Conservation (phyloP, 352 stramenopile species). For the Phytophthora melonis region DNA sequence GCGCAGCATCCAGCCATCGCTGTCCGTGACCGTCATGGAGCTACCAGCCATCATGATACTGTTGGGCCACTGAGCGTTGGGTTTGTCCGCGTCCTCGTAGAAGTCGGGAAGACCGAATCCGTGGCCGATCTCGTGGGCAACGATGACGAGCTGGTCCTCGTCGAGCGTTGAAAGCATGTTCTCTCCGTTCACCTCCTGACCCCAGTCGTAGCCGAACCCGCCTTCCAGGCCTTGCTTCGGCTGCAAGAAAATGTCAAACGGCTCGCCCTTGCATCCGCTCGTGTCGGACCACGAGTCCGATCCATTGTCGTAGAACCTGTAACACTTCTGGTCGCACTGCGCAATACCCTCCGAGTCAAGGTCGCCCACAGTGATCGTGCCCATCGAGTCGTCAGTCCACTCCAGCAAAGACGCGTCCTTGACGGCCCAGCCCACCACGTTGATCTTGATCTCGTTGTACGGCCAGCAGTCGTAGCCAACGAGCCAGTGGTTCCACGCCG, state of each 20-base stretch:
- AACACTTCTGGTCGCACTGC: constrained; percentile 38
- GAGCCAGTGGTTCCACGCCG: constrained; percentile 48
- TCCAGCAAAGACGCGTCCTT: constrained; percentile 12
- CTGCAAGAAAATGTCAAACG: constrained; percentile 43
- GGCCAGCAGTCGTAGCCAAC: constrained; percentile 20
- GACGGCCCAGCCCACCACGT: constrained; percentile 11
- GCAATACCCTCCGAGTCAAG: constrained; percentile 34
- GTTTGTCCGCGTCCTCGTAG: constrained; percentile 16
- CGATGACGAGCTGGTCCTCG: constrained; percentile 28
- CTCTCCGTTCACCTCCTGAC: background rate
- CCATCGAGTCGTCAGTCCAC: constrained; percentile 17
- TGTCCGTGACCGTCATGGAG: constrained; percentile 23
- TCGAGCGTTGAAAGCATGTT: constrained; percentile 34
- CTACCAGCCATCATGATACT: constrained; percentile 30
- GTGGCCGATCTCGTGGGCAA: constrained; percentile 45
- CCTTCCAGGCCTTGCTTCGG: constrained; percentile 29
- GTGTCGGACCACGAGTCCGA: constrained; percentile 17
- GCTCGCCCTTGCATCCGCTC: background rate
- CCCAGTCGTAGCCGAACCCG: constrained; percentile 28
- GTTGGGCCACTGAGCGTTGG: constrained; percentile 6
- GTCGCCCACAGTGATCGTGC: constrained; percentile 32
- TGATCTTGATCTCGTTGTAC: constrained; percentile 19
- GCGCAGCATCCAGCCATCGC: constrained; percentile 33
- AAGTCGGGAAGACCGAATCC: constrained; percentile 28
- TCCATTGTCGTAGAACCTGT: constrained; percentile 36